These are phyloP conservation scores for Apiotrichum veenhuisii DNA, from an alignment of 1,284 basidiomycete species.

Conservation along the genomic window DNA sequence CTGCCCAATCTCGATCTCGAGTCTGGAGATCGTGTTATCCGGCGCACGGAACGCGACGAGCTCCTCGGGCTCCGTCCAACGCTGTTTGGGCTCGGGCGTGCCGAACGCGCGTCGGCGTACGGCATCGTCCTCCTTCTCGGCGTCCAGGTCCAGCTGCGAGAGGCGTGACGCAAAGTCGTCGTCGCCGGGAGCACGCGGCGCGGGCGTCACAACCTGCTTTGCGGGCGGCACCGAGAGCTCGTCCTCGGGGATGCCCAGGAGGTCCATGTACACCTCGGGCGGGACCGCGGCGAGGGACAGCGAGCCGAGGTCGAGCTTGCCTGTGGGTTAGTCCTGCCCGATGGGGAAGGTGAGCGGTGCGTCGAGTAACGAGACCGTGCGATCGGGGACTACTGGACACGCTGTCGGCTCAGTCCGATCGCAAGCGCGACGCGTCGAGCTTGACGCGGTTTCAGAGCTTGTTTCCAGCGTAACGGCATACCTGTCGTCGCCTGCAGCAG, in stretches of 20 bases:
- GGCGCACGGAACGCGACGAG: constrained; percentile 33
- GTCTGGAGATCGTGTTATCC: constrained; percentile 30
- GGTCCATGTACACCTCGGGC: constrained; percentile 37
- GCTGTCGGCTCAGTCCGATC: no score
- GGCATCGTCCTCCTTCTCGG: constrained; percentile 12
- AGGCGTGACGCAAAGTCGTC: neutral
- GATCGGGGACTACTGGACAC: no score
- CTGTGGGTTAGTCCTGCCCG: constrained; percentile 18
- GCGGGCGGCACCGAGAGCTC: constrained; percentile 28
- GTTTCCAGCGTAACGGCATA: no score
- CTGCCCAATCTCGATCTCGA: constrained; percentile 46
- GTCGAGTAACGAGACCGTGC: no score
- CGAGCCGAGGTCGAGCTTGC: constrained; percentile 41
- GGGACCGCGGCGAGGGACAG: constrained; percentile 37
- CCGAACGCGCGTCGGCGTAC: constrained; percentile 19
- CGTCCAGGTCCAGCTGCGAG: constrained; percentile 5
- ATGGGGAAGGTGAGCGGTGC: no score
- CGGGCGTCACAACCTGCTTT: neutral
- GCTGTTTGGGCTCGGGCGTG: constrained; percentile 17
- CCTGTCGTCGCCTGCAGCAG: no score
- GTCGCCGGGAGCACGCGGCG: neutral
- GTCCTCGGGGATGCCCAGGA: constrained; percentile 34
- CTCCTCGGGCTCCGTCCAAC: constrained; percentile 45
- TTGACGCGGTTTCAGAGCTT: no score
- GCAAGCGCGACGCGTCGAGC: neutral